These are phyloP conservation scores for Echites panduratus DNA, from an alignment of 257 asterid species.

Conservation along the genomic window DNA sequence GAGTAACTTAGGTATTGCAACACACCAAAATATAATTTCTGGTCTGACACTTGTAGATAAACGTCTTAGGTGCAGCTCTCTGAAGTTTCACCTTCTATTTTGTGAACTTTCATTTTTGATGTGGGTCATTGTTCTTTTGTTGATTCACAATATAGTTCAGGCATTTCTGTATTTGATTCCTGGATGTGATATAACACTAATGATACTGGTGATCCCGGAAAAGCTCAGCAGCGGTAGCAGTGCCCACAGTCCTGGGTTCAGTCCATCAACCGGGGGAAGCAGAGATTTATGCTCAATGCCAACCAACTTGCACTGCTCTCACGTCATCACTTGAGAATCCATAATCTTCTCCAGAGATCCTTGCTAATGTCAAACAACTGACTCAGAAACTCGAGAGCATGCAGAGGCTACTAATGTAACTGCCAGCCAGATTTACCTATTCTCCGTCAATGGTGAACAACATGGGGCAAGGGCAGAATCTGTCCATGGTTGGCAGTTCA, in stretches of 20 bases:
- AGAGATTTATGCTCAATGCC: slow-evolving; percentile 34
- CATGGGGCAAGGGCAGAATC: slow-evolving; percentile 11
- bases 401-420: slow-evolving; percentile 58
- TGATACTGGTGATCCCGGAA: slow-evolving; percentile 25
- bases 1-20: slow-evolving; percentile 67
- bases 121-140: background rate
- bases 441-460: slow-evolving; percentile 5
- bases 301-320: slow-evolving; percentile 67
- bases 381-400: slow-evolving; percentile 75
- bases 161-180: background rate
- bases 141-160: background rate
- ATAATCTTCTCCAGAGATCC: slow-evolving; percentile 36
- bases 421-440: slow-evolving; percentile 41
- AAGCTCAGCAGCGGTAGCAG: slow-evolving; percentile 48
- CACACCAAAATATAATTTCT: background rate
- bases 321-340: slow-evolving; percentile 39
- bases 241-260: slow-evolving; percentile 23
- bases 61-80: background rate
- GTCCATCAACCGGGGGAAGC: slow-evolving; percentile 37
- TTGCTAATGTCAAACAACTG: slow-evolving; percentile 49
- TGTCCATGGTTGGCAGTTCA: slow-evolving; percentile 24
- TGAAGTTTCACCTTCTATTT: background rate
- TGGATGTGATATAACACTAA: background rate
- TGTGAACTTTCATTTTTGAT: background rate
- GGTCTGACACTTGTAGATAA: background rate